phyloP scores from a whole-genome alignment of 495 filamentous ascomycete genomes.

The Parathielavia appendiculata region DNA sequence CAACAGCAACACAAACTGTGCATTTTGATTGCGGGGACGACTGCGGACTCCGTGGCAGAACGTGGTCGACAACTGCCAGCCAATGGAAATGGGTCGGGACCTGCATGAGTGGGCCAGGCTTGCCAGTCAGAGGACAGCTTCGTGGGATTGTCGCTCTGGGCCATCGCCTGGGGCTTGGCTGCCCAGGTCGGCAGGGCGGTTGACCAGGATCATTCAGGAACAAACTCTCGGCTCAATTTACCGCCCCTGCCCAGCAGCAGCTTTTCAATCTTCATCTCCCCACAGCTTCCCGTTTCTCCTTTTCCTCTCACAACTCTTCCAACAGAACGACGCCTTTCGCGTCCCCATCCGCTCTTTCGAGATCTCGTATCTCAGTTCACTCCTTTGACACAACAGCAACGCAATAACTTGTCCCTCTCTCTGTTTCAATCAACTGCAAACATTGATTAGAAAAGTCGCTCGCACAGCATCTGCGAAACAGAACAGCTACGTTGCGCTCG shows the following conservation, averaged over 20 bases:
- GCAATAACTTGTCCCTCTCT: constrained; percentile 5
- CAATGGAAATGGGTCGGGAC: constrained; percentile 25
- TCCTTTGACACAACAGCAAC: constrained; percentile 25
- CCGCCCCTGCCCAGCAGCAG: constrained; percentile 5
- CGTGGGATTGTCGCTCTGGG: constrained; percentile 21
- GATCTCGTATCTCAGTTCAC: constrained; percentile 35
- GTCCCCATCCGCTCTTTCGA: constrained; percentile 32
- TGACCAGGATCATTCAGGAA: constrained; percentile 22
- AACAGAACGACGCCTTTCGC: constrained; percentile 25
- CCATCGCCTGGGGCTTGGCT: constrained; percentile 12
- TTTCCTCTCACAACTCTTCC: constrained; percentile 17
- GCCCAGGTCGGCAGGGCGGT: neutral
- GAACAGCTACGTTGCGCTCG: neutral
- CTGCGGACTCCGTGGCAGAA: neutral
- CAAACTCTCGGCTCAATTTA: constrained; percentile 26
- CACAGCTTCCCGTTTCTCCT: neutral
- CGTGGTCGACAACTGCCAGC: neutral
- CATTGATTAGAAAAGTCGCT: constrained; percentile 21
- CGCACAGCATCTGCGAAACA: neutral
- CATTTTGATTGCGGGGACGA: neutral
- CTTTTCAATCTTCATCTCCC: constrained; percentile 15
- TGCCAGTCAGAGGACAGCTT: constrained; percentile 17
- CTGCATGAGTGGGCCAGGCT: constrained; percentile 23
- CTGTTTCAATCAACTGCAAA: constrained; percentile 15
- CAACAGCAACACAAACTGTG: neutral